Conservation (phyloP, 2,329 filamentous ascomycete species). For the Aspergillus fructus region DNA sequence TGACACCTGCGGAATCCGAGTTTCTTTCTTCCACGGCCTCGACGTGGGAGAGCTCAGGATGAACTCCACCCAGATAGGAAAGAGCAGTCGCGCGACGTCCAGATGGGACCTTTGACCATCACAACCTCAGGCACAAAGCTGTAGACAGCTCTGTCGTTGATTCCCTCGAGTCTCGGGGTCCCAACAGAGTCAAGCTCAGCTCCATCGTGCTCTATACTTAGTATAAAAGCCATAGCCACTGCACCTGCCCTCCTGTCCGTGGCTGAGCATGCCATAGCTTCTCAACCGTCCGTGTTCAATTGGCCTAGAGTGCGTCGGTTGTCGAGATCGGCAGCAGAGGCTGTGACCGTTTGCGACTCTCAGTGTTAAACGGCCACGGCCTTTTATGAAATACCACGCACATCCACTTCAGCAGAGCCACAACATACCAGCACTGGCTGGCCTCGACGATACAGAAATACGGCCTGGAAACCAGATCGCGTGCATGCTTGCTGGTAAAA, state of each 20-base stretch:
- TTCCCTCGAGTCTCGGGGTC: background rate
- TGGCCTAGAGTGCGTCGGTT: background rate
- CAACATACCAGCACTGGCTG: background rate
- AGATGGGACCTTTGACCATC: too few relatives aligned
- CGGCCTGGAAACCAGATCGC: background rate
- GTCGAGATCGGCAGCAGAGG: background rate
- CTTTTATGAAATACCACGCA: slow-evolving; percentile 1
- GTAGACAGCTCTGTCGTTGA: background rate
- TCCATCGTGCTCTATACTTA: slow-evolving; percentile 1
- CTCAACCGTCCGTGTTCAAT: background rate
- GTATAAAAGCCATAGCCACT: slow-evolving; percentile 1
- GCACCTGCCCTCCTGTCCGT: background rate
- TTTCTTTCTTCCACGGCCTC: background rate
- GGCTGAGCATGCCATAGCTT: slow-evolving; percentile 4
- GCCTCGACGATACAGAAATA: background rate
- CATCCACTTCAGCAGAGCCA: background rate
- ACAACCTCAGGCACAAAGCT: background rate
- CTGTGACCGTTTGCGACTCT: background rate
- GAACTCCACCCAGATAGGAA: background rate
- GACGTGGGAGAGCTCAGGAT: background rate
- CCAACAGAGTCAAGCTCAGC: background rate
- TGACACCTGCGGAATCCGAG: background rate
- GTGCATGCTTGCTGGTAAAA: background rate
- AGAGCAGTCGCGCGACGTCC: background rate
- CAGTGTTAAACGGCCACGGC: background rate